Evolutionary conservation across 192 early-diverging fungal genomes (phyloP).

Genomic region (Backusella psychrophila): DNA sequence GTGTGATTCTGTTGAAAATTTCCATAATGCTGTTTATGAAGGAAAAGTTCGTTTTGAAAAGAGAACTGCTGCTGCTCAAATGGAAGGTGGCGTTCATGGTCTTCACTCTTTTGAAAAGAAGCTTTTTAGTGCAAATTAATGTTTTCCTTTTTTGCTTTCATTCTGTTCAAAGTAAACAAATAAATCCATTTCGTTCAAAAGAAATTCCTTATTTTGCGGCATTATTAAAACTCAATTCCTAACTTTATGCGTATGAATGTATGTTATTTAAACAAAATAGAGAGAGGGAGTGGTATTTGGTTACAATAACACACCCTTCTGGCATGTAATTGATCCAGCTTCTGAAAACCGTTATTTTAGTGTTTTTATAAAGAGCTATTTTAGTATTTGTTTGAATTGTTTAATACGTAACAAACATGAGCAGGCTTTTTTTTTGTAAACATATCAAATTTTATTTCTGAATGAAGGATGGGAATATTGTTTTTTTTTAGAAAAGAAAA

Average conservation of each 20-base stretch:
- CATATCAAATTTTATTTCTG: too few species aligned
- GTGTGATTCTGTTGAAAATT: conserved; percentile 57
- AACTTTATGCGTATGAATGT: neutral
- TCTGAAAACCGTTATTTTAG: neutral
- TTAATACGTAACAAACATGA: neutral
- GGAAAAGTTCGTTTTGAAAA: conserved; percentile 92
- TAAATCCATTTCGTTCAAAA: neutral
- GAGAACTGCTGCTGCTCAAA: conserved; percentile 89
- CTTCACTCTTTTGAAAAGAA: conserved; percentile 84
- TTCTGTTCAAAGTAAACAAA: neutral
- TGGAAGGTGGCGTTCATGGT: conserved; percentile 96
- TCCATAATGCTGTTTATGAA: conserved; percentile 63
- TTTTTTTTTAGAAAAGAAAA: neutral
- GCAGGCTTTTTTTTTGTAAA: neutral
- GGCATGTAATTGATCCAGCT: neutral
- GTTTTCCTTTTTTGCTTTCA: neutral
- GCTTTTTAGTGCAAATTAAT: conserved; percentile 44
- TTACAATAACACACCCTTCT: neutral
- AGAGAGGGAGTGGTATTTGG: neutral
- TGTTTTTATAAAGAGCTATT: neutral
- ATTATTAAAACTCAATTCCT: neutral
- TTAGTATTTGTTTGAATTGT: too few species aligned
- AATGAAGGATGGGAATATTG: too few species aligned
- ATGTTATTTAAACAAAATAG: neutral
- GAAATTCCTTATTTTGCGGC: neutral